These are phyloP conservation scores for Penicillium vulpinum DNA, from an alignment of 2,329 filamentous ascomycete genomes.

Conservation along the genomic window DNA sequence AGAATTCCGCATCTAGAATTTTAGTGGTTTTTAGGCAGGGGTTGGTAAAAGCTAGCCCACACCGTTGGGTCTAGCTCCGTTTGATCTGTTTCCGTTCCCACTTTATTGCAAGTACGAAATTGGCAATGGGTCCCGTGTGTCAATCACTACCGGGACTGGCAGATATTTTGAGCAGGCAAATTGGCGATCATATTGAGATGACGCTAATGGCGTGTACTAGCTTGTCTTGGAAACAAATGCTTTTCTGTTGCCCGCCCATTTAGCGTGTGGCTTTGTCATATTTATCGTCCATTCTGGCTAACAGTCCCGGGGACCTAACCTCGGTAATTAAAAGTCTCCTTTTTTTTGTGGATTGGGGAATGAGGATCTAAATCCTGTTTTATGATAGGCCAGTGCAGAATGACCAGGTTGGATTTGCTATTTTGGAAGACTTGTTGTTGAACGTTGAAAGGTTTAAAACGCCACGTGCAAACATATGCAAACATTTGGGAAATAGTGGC, in stretches of 20 bases:
- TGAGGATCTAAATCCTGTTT: too few relatives aligned
- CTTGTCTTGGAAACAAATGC: background rate
- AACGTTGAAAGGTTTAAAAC: too few relatives aligned
- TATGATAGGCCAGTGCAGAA: background rate
- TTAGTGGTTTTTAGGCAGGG: background rate
- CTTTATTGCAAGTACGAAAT: background rate
- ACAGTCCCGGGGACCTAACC: background rate
- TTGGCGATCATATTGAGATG: background rate
- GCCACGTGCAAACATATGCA: background rate
- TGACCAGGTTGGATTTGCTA: too few relatives aligned
- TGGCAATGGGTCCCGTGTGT: background rate
- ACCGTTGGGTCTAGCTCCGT: constrained; percentile 2
- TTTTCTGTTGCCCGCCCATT: background rate
- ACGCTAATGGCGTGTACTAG: background rate
- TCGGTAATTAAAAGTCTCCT: background rate
- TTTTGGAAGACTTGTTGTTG: too few relatives aligned
- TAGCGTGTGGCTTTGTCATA: too few relatives aligned
- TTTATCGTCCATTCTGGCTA: too few relatives aligned
- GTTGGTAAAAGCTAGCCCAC: background rate
- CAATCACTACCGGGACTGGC: background rate
- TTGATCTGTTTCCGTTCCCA: background rate
- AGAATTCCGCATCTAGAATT: background rate
- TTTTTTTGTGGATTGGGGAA: background rate
- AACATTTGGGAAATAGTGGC: background rate
- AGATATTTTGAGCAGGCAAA: background rate